phyloP scores from a whole-genome alignment of 306 rosid species.

The Mimosa pudica region DNA sequence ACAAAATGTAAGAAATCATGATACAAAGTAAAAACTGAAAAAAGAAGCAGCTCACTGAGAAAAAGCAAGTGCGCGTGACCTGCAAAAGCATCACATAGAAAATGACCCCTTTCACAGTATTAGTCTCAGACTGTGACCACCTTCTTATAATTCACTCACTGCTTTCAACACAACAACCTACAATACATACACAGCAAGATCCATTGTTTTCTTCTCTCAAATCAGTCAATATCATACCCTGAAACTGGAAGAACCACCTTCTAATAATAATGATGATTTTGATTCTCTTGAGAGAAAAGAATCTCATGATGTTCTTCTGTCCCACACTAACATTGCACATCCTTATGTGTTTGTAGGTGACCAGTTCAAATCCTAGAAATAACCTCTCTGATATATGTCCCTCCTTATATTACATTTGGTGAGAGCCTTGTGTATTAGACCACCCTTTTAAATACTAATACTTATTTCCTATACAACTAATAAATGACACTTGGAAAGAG shows the following conservation, averaged over 20 bases:
- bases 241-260: slow-evolving; percentile 24
- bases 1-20: background rate
- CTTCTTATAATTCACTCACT: slow-evolving; percentile 9
- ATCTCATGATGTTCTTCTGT: slow-evolving; percentile 43
- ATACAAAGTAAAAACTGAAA: background rate
- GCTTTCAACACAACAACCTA: slow-evolving; percentile 36
- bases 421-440: too few species aligned
- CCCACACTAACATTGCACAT: slow-evolving; percentile 1
- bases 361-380: too few species aligned
- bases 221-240: background rate
- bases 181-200: slow-evolving; percentile 14
- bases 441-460: background rate
- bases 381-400: too few species aligned
- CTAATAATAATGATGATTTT: background rate
- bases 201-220: background rate
- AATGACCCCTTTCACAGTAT: slow-evolving; percentile 40
- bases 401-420: too few species aligned
- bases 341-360: background rate
- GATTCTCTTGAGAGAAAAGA: slow-evolving; percentile 33
- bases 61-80: slow-evolving; percentile 53
- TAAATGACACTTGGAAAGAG: background rate
- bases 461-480: background rate
- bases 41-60: slow-evolving; percentile 24
- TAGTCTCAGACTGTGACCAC: slow-evolving; percentile 29
- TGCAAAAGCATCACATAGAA: slow-evolving; percentile 44